Base-by-base conservation (phyloP, 2,329 filamentous ascomycete genomes). In the Fusarium luffae region DNA sequence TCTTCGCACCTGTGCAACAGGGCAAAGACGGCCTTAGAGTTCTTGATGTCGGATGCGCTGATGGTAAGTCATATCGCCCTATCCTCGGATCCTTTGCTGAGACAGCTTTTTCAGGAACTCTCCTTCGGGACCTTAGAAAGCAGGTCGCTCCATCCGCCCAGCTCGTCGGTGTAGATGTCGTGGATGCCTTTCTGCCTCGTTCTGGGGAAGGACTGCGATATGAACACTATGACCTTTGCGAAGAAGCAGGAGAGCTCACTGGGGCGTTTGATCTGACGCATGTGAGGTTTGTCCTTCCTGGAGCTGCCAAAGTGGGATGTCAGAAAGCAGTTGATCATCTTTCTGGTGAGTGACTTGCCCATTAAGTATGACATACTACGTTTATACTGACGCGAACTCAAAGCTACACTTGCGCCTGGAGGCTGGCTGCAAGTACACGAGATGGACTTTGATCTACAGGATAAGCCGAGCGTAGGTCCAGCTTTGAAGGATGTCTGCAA, bases 141-240 rank as follows among this genome's bases (percentile, higher is more conserved):
- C 59, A 68, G n/a, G 34, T 65, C 3, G 9, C 54, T 4, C n/a
- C 65, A 21, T 68, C 65, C 13, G 44, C 68, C 12, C 61, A 27
- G 42, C 55, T 73, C 18, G 43, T 65, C 18, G 68, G 70, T 2
- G 59, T 58, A 2, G 70, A 71, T 56, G 50, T 69, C 5, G 23
- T 62, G 5, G 37, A 63, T 2, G 28, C 27, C 2, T 72, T 62
- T 9, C 16, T 68, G 7, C 59, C 65, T 10, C 34, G 11, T n/a
- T 48, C 64, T 0, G 23, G 55, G 2, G 32, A 21, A 4, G 47
- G 60, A 7, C 40, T 68, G 12, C 34, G 2, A 7, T 68, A 59
- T 13, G 42, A 64, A 11, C 19, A 13, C 12, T 68, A 68, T 11
- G 64, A 59, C 7, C 19, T 64, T 10, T 54, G 43, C 2, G 52